A percentile compares a stretch with the other conserved stretches of the same genome.
These are phyloP conservation scores for Pythium sukuiense DNA, from an alignment of 352 stramenopile genomes.

Conservation along the genomic window DNA sequence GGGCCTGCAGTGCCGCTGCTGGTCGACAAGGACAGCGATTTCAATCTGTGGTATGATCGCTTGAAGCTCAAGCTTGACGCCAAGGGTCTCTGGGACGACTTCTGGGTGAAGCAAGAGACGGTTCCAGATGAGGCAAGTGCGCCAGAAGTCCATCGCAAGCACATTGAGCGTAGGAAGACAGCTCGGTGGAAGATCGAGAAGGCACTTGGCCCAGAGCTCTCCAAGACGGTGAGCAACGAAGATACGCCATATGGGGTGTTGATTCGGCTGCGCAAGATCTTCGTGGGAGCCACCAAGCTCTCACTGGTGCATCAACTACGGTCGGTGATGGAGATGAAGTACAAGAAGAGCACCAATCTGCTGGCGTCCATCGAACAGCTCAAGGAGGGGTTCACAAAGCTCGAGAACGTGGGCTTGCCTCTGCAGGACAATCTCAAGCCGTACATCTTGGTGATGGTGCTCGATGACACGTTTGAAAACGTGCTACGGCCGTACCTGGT, in stretches of 20 bases:
- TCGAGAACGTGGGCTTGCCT: slow-evolving; percentile 10
- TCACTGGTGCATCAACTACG: slow-evolving; percentile 3
- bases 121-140: background rate
- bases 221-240: background rate
- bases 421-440: background rate
- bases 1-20: too few species aligned
- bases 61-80: slow-evolving; percentile 10
- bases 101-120: slow-evolving; percentile 12
- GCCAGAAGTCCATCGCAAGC: background rate
- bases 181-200: slow-evolving; percentile 18
- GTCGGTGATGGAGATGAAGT: slow-evolving; percentile 9
- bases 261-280: slow-evolving; percentile 5
- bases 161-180: slow-evolving; percentile 5
- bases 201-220: background rate
- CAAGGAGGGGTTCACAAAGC: slow-evolving; percentile 16
- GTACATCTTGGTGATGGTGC: slow-evolving; percentile 16
- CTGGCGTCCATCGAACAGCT: slow-evolving; percentile 11
- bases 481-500: slow-evolving; percentile 8
- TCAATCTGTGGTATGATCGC: slow-evolving; percentile 7
- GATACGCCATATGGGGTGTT: slow-evolving; percentile 8
- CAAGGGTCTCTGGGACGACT: slow-evolving; percentile 13
- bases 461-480: slow-evolving; percentile 14
- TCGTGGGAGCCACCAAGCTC: slow-evolving; percentile 10
- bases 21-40: too few species aligned
- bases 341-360: slow-evolving; percentile 14